Base-by-base conservation (phyloP, 2,329 filamentous ascomycete species). In the Lithohypha guttulata region DNA sequence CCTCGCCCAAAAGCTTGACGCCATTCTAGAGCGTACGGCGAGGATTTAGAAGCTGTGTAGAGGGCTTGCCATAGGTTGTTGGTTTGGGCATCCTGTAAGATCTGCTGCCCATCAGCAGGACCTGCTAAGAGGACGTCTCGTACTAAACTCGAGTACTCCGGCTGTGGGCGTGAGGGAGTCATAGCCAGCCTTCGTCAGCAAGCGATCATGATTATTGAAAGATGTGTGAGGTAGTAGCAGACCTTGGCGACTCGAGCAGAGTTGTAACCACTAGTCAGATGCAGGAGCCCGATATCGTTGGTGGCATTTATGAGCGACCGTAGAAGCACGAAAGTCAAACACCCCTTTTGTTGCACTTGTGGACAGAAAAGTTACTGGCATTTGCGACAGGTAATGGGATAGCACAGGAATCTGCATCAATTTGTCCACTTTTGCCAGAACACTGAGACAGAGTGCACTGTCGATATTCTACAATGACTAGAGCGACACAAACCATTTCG, bases 401-500 rank as follows among this genome's bases (percentile, higher is more conserved):
- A n/a, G n/a, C n/a, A n/a, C n/a, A n/a, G n/a, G n/a, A n/a, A n/a
- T n/a, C n/a, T n/a, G n/a, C n/a, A n/a, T n/a, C n/a, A n/a, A n/a
- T n/a, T n/a, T n/a, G n/a, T n/a, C n/a, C n/a, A n/a, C n/a, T n/a
- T n/a, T n/a, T n/a, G n/a, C n/a, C n/a, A n/a, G n/a, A n/a, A n/a
- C n/a, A n/a, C n/a, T n/a, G n/a, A n/a, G n/a, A n/a, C n/a, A n/a
- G n/a, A n/a, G n/a, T n/a, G n/a, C n/a, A n/a, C n/a, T n/a, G n/a
- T n/a, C n/a, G n/a, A n/a, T n/a, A n/a, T n/a, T n/a, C n/a, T 9
- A 39, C 25, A 14, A 96, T 96, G 91, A 94, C 91, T 51, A 85
- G 87, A 64, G 91, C 91, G 15, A 80, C 84, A 61, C 87, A 96
- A 64, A 89, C 84, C 49, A 79, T 95, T 59, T 93, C 86, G 46